Evolutionary conservation across 1,139 yeast genomes (phyloP).

Genomic region (Suhomyces anneliseae): DNA sequence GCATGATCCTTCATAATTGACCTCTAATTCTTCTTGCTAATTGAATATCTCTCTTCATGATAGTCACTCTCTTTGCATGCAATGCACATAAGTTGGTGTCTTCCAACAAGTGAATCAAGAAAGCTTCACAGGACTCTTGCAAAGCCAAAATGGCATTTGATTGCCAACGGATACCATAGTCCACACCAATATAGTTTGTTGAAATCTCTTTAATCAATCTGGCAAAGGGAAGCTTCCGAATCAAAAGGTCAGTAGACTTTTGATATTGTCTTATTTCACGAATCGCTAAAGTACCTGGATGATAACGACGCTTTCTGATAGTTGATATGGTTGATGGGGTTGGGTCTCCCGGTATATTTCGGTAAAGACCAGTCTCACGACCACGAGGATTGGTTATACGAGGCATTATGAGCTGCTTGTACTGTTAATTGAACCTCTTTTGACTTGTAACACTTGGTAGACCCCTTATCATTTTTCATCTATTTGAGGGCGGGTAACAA

Average conservation of each 20-base stretch:
- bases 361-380: slow-evolving; percentile 38
- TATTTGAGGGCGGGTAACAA: slow-evolving; percentile 5
- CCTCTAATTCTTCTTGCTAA: slow-evolving; percentile 90
- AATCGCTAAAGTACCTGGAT: slow-evolving; percentile 74
- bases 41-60: slow-evolving; percentile 91
- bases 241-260: slow-evolving; percentile 69
- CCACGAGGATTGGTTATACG: slow-evolving; percentile 14
- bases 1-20: slow-evolving; percentile 15
- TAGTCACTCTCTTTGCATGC: slow-evolving; percentile 92
- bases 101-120: slow-evolving; percentile 78
- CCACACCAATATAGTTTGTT: slow-evolving; percentile 58
- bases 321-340: slow-evolving; percentile 21
- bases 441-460: not conserved
- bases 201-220: slow-evolving; percentile 82
- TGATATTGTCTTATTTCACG: slow-evolving; percentile 81
- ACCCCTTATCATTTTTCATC: not conserved
- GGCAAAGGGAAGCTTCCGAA: slow-evolving; percentile 90
- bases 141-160: slow-evolving; percentile 82
- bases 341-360: slow-evolving; percentile 43
- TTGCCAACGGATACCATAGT: slow-evolving; percentile 80
- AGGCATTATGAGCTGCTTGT: slow-evolving; percentile 4
- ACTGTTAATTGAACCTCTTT: not conserved
- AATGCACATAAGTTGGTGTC: slow-evolving; percentile 89
- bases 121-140: slow-evolving; percentile 94
- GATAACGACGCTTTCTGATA: slow-evolving; percentile 49